Evolutionary conservation across 2,329 filamentous ascomycete species (phyloP), one percentile per base, ranked within the genome.

Genomic region (Exophiala oligosperma): DNA sequence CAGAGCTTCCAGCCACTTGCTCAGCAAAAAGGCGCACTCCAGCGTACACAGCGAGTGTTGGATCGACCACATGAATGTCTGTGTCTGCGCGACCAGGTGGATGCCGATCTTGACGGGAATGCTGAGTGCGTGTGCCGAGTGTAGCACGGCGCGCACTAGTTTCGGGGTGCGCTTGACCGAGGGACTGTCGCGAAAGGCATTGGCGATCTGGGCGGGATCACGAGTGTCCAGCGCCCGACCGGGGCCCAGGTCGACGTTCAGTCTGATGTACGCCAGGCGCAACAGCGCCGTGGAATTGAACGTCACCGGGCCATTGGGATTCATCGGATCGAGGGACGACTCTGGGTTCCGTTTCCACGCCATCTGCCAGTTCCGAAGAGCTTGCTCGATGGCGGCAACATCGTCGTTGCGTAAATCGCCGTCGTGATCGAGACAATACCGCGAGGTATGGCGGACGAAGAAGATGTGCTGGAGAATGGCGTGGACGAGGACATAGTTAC

Each of bases 401-500:
- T 82, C 78, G 48, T 74, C 72, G 5, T 64, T 51, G 41, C 69
- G 68, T 7, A 74, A 60, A 26, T 72, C 70, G 29, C 68, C 67
- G 3, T 68, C 54, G 21, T 69, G 63, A 62, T 74, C 65, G 50
- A 69, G 70, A 3, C 69, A 68, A 56, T 70, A 73, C 57, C 70
- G 51, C 14, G 65, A 64, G 8, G 57, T 40, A 43, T 64, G 58
- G 4, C 88, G 87, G 23, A 89, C 71, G 38, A 90, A 77, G 69
- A 87, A 90, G 14, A 91, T 86, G 61, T 90, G 86, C 66, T 91
- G 88, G 9, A 90, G 81, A 24, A 91, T 70, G 2, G 86, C 87
- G 66, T 90, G 87, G 2, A 91, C 87, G 35, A 91, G 76, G 6
- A 89, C 81, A 63, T 91, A 90, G 65, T 88, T 88, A 0, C 87